Conservation (phyloP, 2,329 filamentous ascomycete genomes). For the Colletotrichum magnum region DNA sequence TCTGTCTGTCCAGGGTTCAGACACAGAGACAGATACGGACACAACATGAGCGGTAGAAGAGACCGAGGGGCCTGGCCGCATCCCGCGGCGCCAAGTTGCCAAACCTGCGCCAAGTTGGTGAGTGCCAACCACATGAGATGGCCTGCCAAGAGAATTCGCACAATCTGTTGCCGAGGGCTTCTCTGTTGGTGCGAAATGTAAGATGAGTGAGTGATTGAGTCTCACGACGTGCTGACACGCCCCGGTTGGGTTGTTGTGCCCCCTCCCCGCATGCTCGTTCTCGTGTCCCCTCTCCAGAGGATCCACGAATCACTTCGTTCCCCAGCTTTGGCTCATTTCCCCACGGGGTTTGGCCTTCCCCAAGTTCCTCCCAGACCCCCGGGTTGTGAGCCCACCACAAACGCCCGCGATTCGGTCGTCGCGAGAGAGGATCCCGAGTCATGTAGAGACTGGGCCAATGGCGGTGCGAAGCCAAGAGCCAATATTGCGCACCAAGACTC, state of each 20-base stretch:
- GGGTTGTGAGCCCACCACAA: too few species aligned
- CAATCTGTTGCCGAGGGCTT: constrained; percentile 4
- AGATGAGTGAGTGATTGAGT: not conserved
- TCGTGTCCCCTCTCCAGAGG: not conserved
- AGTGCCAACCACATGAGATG: not conserved
- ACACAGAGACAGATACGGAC: not conserved
- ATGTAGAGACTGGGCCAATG: not conserved
- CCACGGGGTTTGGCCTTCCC: not conserved
- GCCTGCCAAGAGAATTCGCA: constrained; percentile 4
- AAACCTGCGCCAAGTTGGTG: constrained; percentile 23
- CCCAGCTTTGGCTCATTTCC: not conserved
- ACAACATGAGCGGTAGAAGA: not conserved
- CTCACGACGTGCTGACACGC: too few species aligned
- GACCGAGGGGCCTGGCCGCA: constrained; percentile 14
- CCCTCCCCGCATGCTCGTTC: constrained; percentile 18
- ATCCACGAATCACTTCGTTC: constrained; percentile 9
- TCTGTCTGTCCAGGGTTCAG: not conserved
- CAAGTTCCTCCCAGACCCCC: not conserved
- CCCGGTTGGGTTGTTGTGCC: too few species aligned
- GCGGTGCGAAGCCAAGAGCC: constrained; percentile 2
- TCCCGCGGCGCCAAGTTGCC: constrained; percentile 18
- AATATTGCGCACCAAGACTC: constrained; percentile 15
- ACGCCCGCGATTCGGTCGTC: constrained; percentile 8
- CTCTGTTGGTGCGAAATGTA: not conserved
- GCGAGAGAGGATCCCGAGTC: constrained; percentile 14